These are phyloP conservation scores for Scutellaria barbata DNA, from an alignment of 257 asterid species.

Conservation along the genomic window DNA sequence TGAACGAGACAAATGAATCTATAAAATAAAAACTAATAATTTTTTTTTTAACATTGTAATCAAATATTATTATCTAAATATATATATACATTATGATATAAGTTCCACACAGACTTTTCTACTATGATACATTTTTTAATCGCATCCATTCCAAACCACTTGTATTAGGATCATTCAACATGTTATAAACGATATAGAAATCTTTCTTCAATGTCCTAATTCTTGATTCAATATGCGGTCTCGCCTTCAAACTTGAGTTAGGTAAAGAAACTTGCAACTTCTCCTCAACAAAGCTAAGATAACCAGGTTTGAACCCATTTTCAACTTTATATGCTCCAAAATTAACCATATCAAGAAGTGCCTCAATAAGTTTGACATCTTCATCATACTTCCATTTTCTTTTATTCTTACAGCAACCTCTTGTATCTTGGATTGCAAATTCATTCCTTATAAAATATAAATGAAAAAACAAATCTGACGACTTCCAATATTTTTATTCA, in stretches of 20 bases:
- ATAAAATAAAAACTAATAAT: not conserved
- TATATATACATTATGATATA: not conserved
- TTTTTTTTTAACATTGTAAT: not conserved
- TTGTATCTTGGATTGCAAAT: not conserved
- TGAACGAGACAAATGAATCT: not conserved
- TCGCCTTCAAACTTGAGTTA: not conserved
- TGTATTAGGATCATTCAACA: not conserved
- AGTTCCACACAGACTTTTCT: not conserved
- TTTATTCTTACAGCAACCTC: not conserved
- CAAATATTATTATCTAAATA: not conserved
- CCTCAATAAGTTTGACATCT: constrained; percentile 13
- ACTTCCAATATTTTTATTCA: no score
- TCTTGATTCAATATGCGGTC: constrained; percentile 12
- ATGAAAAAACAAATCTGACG: not conserved
- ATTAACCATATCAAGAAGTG: constrained; percentile 28
- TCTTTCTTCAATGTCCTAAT: not conserved
- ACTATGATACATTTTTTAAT: not conserved
- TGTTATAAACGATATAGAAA: constrained; percentile 7
- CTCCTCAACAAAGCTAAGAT: constrained; percentile 25
- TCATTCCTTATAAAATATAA: not conserved
- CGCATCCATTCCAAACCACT: not conserved
- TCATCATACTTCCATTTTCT: constrained; percentile 1
- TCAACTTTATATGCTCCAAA: constrained; percentile 18
- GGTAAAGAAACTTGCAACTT: constrained; percentile 8
- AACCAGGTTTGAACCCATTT: constrained; percentile 18